These are phyloP conservation scores for Sambucus nigra DNA, from an alignment of 129 eudicot genomes.

Conservation along the genomic window DNA sequence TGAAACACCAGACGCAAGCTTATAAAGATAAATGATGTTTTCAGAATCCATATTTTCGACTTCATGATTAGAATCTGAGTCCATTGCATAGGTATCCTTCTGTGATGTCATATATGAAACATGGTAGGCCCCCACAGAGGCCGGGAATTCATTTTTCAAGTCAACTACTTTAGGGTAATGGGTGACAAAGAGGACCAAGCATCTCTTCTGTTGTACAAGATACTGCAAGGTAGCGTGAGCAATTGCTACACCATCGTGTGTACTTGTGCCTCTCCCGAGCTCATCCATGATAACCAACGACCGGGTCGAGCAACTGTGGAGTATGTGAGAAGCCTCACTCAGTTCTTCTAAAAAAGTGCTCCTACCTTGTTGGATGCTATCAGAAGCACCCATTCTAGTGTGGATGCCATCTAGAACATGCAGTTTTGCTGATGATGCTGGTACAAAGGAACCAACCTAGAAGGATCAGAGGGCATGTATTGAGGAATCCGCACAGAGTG, in stretches of 20 bases:
- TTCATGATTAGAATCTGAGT: constrained; percentile 13
- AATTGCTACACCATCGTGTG: constrained; percentile 98
- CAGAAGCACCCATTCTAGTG: constrained; percentile 98
- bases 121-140: constrained; percentile 76
- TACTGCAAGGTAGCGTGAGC: constrained; percentile 81
- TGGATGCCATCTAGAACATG: constrained; percentile 73
- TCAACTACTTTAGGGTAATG: constrained; percentile 87
- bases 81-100: constrained; percentile 13
- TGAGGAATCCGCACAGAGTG: constrained; percentile 1
- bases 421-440: constrained; percentile 72
- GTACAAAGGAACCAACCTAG: constrained; percentile 94
- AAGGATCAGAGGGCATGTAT: constrained; percentile 7
- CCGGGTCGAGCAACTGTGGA: constrained; percentile 42
- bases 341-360: constrained; percentile 95
- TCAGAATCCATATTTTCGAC: constrained; percentile 21
- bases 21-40: constrained; percentile 80
- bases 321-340: constrained; percentile 75
- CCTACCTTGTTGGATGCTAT: constrained; percentile 81
- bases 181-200: constrained; percentile 82
- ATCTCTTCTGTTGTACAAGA: constrained; percentile 55
- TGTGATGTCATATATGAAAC: constrained; percentile 69
- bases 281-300: constrained; percentile 92
- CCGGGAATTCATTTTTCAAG: constrained; percentile 51
- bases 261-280: constrained; percentile 96
- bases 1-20: constrained; percentile 79